Evolutionary conservation across 768 basidiomycete genomes (phyloP).

Genomic region (Tricholoma bakamatsutake): DNA sequence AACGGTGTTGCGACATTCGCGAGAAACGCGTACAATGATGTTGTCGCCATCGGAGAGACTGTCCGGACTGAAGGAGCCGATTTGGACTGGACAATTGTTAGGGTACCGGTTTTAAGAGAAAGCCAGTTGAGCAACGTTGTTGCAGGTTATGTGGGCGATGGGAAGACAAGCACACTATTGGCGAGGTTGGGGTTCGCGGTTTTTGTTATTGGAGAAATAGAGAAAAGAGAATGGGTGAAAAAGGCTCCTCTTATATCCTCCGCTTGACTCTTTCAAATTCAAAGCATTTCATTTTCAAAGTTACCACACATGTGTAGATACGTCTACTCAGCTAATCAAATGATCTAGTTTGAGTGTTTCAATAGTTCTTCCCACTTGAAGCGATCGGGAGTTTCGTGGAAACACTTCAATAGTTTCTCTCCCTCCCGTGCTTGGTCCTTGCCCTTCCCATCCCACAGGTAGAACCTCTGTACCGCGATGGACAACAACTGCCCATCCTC

Average conservation of each 20-base stretch:
- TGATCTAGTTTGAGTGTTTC: conserved; percentile 36
- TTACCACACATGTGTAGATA: not conserved
- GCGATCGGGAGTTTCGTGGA: conserved; percentile 72
- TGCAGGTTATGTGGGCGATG: conserved; percentile 67
- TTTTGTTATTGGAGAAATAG: conserved; percentile 55
- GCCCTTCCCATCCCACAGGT: conserved; percentile 49
- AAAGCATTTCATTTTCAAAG: not conserved
- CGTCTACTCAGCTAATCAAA: conserved; percentile 8
- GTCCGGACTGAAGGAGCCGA: conserved; percentile 43
- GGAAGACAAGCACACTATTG: conserved; percentile 41
- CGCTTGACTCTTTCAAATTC: not conserved
- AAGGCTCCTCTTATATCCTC: conserved; percentile 39
- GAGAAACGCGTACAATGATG: conserved; percentile 57
- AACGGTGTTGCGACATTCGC: conserved; percentile 37
- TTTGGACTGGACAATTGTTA: conserved; percentile 63
- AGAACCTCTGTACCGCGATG: conserved; percentile 81
- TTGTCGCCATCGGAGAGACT: conserved; percentile 56
- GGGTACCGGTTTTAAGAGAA: conserved; percentile 60
- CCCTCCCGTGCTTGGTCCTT: conserved; percentile 28
- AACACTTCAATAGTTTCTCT: conserved; percentile 51
- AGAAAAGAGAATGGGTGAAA: conserved; percentile 53
- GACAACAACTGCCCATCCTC: conserved; percentile 81
- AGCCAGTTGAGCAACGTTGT: conserved; percentile 37
- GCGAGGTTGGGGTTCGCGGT: conserved; percentile 54
- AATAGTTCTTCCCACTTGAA: conserved; percentile 84